These are phyloP conservation scores for Waltiozyma sp. DNA, from an alignment of 1,139 yeast species.

Conservation along the genomic window DNA sequence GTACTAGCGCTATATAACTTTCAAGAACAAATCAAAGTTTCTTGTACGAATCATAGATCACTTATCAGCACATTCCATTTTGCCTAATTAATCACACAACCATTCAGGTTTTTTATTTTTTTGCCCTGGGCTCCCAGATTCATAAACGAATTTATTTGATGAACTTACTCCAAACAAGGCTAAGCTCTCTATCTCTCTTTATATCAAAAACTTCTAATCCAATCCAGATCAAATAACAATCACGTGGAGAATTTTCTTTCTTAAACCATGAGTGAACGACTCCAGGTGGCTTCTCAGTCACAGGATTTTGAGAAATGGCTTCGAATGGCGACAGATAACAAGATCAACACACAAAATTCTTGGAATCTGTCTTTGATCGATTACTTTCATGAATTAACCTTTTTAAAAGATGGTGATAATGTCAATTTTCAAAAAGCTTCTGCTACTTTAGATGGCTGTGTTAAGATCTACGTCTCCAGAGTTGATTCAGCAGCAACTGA, in stretches of 20 bases:
- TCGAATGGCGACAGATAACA: slow-evolving; percentile 29
- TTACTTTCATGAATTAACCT: slow-evolving; percentile 62
- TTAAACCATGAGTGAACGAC: neutral
- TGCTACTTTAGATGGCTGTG: slow-evolving; percentile 78
- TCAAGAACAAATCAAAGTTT: no score
- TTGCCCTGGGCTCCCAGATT: no score
- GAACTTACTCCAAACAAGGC: no score
- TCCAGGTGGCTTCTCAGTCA: slow-evolving; percentile 1
- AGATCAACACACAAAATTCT: slow-evolving; percentile 51
- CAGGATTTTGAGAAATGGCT: slow-evolving; percentile 27
- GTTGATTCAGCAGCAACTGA: slow-evolving; percentile 90
- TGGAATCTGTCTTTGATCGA: slow-evolving; percentile 89
- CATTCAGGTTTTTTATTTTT: no score
- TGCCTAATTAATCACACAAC: no score
- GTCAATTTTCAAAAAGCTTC: slow-evolving; percentile 71
- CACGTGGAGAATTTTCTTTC: neutral
- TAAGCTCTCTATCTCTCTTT: no score
- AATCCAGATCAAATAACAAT: no score
- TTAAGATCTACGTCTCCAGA: slow-evolving; percentile 72
- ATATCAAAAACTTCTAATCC: no score
- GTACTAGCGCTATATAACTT: no score
- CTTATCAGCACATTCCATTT: no score
- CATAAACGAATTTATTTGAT: no score
- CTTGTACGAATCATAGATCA: no score
- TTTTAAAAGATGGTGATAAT: slow-evolving; percentile 48